These are phyloP conservation scores for Artomyces pyxidatus DNA, from an alignment of 768 basidiomycete genomes.

Conservation along the genomic window DNA sequence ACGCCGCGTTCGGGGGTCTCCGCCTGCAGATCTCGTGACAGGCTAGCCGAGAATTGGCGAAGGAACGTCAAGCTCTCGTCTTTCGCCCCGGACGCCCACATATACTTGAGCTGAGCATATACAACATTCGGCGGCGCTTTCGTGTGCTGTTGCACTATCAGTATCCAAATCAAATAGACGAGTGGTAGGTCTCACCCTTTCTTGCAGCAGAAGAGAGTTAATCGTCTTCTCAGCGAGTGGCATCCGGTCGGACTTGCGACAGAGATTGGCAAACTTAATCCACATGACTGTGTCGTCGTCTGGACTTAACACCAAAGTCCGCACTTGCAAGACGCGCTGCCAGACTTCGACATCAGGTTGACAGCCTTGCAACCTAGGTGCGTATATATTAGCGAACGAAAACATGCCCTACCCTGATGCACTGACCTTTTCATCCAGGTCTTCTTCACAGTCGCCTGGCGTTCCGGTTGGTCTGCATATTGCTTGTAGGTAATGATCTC, in stretches of 20 bases:
- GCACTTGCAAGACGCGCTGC: constrained; percentile 95
- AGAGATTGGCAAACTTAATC: constrained; percentile 98
- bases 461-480: constrained; percentile 85
- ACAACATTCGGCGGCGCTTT: constrained; percentile 94
- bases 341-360: constrained; percentile 98
- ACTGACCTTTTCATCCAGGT: constrained; percentile 95
- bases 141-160: constrained; percentile 24
- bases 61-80: constrained; percentile 79
- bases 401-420: not conserved
- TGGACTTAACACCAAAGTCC: constrained; percentile 87
- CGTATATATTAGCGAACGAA: not conserved
- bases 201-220: constrained; percentile 78
- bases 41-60: constrained; percentile 68
- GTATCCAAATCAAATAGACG: not conserved
- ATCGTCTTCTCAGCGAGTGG: constrained; percentile 95
- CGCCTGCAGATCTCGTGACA: constrained; percentile 66
- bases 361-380: constrained; percentile 80
- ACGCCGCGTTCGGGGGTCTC: constrained; percentile 41
- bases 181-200: constrained; percentile 36
- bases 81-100: constrained; percentile 83
- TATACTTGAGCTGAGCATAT: constrained; percentile 91
- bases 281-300: constrained; percentile 95
- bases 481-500: constrained; percentile 97
- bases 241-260: constrained; percentile 92
- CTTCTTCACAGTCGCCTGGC: constrained; percentile 83